phyloP scores from a whole-genome alignment of 495 filamentous ascomycete genomes.

The Hamigera avellanea region DNA sequence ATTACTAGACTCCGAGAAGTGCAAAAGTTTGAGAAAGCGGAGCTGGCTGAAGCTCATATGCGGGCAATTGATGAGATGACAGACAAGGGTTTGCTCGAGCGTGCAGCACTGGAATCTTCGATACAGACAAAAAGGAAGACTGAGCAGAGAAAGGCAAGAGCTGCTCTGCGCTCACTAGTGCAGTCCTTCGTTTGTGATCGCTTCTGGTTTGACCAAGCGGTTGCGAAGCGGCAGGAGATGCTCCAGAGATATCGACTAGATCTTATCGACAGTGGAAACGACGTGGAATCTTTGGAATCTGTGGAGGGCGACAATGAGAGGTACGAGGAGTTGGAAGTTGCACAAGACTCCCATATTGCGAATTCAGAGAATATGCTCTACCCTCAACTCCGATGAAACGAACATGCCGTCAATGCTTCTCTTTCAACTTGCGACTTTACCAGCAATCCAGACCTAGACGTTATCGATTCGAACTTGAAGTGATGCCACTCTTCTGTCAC shows the following conservation, averaged over 20 bases:
- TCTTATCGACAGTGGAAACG: background rate
- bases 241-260: background rate
- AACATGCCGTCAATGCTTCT: too few species aligned
- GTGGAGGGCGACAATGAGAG: too few species aligned
- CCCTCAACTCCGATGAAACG: too few species aligned
- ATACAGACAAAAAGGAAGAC: background rate
- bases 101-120: background rate
- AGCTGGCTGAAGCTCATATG: background rate
- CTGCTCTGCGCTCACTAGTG: background rate
- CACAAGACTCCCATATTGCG: too few species aligned
- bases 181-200: background rate
- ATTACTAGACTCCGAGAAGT: background rate
- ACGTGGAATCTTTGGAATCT: background rate
- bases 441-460: too few species aligned
- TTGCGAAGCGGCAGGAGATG: background rate
- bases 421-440: too few species aligned
- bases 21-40: background rate
- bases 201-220: slow-evolving; percentile 1
- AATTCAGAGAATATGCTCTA: too few species aligned
- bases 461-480: too few species aligned
- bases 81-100: background rate
- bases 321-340: too few species aligned
- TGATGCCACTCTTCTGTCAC: too few species aligned
- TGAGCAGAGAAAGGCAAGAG: background rate
- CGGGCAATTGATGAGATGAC: background rate